A percentile compares a stretch with the other conserved stretches of the same genome.
Evolutionary conservation across 768 basidiomycete species (phyloP).

Genomic region (Butyriboletus loyo): DNA sequence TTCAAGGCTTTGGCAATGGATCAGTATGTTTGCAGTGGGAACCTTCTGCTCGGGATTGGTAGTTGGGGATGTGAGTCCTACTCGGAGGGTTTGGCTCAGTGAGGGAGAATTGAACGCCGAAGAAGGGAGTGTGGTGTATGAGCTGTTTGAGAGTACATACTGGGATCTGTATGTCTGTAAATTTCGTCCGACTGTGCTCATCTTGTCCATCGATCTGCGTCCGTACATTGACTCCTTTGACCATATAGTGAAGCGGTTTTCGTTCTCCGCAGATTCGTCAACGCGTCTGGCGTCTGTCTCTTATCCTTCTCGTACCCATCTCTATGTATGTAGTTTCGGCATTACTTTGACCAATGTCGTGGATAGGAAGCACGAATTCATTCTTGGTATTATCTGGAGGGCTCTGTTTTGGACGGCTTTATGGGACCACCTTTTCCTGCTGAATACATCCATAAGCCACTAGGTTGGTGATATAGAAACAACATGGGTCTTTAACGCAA

Average conservation of each 20-base stretch:
- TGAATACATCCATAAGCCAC: conserved; percentile 28
- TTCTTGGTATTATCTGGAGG: conserved; percentile 44
- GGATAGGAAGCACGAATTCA: conserved; percentile 50
- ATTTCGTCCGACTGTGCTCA: no score
- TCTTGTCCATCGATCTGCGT: no score
- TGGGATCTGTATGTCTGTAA: no score
- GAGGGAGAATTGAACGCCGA: no score
- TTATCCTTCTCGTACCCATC: not conserved
- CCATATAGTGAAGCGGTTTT: not conserved
- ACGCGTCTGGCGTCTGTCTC: conserved; percentile 39
- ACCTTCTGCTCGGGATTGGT: no score
- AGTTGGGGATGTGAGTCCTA: no score
- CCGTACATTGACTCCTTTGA: no score
- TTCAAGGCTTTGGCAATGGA: no score
- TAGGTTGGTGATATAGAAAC: conserved; percentile 45
- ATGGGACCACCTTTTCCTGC: conserved; percentile 28
- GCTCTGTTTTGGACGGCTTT: conserved; percentile 45
- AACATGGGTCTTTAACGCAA: conserved; percentile 37
- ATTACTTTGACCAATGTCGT: conserved; percentile 35
- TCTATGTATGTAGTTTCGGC: conserved; percentile 31
- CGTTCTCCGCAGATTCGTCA: conserved; percentile 26
- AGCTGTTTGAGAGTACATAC: no score
- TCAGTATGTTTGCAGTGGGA: no score
- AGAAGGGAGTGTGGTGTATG: no score
- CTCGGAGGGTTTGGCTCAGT: no score